Percentiles rank a stretch among this genome's conserved stretches.
phyloP scores from a whole-genome alignment of 306 rosid genomes.

The Benincasa hispida region DNA sequence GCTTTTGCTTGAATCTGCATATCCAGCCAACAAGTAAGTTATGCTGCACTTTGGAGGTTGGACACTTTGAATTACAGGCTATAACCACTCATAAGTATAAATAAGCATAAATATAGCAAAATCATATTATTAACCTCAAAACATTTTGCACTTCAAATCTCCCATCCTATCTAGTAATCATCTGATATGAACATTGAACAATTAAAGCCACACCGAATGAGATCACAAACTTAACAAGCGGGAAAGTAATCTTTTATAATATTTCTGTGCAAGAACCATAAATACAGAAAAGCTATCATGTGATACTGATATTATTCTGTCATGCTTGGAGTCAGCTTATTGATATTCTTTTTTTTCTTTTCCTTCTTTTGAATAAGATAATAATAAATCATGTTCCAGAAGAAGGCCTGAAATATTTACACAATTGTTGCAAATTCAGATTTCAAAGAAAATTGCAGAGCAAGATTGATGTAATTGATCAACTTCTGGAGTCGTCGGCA shows the following conservation, averaged over 20 bases:
- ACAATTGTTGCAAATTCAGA: neutral
- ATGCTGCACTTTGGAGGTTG: neutral
- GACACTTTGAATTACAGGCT: neutral
- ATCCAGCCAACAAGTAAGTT: neutral
- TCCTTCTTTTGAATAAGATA: neutral
- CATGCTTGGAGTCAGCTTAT: neutral
- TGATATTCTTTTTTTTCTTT: neutral
- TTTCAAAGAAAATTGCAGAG: neutral
- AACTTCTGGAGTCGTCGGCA: neutral
- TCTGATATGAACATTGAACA: neutral
- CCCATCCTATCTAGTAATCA: neutral
- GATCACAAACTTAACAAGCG: neutral
- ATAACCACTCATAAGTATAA: neutral
- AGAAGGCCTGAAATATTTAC: neutral
- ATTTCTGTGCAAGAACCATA: neutral
- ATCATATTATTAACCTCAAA: neutral
- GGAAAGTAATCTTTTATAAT: neutral
- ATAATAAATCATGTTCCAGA: neutral
- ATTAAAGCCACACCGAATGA: neutral
- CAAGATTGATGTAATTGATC: neutral
- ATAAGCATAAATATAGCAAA: neutral
- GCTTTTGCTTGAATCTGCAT: constrained; percentile 60
- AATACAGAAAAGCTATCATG: neutral
- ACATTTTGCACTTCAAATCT: neutral
- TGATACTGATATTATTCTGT: neutral